Conservation (phyloP, 257 asterid species). For the Ilex asprella region DNA sequence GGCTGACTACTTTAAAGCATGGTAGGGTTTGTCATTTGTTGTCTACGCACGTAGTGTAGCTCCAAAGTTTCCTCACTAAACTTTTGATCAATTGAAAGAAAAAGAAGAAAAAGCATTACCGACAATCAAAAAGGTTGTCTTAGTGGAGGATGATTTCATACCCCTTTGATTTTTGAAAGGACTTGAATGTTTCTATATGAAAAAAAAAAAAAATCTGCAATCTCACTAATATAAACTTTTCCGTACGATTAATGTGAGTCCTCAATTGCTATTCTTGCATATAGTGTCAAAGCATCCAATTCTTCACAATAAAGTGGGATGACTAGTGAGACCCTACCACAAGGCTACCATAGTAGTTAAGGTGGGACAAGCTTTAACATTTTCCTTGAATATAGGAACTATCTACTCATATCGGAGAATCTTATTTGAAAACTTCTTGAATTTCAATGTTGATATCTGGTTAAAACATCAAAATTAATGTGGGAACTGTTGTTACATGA, state of each 20-base stretch:
- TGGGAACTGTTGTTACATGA: too few species aligned
- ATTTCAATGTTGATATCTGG: too few species aligned
- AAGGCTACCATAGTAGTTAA: too few species aligned
- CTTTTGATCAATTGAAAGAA: not conserved
- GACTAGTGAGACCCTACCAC: too few species aligned
- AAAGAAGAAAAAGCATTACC: conserved; percentile 14
- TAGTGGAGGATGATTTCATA: conserved; percentile 51
- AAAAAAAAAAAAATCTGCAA: not conserved
- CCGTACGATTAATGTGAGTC: conserved; percentile 9
- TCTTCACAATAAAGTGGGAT: too few species aligned
- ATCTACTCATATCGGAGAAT: too few species aligned
- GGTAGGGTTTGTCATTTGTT: conserved; percentile 2
- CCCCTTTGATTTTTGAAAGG: conserved; percentile 14
- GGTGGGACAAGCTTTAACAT: too few species aligned
- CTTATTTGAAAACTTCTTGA: too few species aligned
- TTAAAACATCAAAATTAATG: too few species aligned
- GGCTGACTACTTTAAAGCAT: too few species aligned
- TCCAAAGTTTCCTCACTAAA: conserved; percentile 11
- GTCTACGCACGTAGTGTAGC: conserved; percentile 22
- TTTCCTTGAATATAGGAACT: too few species aligned
- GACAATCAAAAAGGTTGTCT: conserved; percentile 38
- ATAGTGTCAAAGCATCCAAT: not conserved
- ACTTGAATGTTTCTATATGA: conserved; percentile 10
- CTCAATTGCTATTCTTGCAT: not conserved
- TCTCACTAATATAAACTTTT: too few species aligned